Evolutionary conservation across 225 moss, liverwort and hornwort genomes (phyloP).

Genomic region (Antitrichia curtipendula): DNA sequence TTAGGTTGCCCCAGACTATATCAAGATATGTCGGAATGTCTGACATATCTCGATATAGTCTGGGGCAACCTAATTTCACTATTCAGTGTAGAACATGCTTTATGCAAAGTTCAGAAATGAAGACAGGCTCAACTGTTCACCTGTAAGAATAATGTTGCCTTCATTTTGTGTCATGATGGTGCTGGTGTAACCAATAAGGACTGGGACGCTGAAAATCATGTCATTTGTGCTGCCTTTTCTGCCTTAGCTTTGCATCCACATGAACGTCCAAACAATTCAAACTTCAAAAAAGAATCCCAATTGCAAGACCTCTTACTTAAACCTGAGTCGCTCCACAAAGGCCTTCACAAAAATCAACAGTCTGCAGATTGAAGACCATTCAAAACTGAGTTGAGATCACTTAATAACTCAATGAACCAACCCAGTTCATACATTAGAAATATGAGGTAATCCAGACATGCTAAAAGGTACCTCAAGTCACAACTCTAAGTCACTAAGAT

Average conservation of each 20-base stretch:
- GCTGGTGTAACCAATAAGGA: background rate
- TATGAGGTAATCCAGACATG: background rate
- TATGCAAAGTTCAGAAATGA: background rate
- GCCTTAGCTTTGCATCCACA: background rate
- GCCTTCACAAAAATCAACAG: background rate
- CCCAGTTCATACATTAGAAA: background rate
- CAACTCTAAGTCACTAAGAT: background rate
- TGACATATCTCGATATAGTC: too few species aligned
- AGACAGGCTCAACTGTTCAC: background rate
- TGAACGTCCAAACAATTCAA: background rate
- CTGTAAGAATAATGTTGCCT: background rate
- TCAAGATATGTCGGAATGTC: too few species aligned
- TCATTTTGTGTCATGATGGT: background rate
- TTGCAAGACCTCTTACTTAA: background rate
- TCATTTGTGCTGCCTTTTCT: background rate
- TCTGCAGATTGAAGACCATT: background rate
- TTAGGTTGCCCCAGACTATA: too few species aligned
- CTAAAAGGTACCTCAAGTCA: background rate
- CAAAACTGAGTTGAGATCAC: background rate
- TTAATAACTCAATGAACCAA: background rate
- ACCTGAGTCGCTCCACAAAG: background rate
- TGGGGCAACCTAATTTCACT: too few species aligned
- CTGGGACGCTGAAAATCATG: background rate
- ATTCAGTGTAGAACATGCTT: too few species aligned
- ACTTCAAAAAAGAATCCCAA: background rate